Evolutionary conservation across 2,329 filamentous ascomycete genomes (phyloP).

Genomic region (Microcyclospora tardicrescens): DNA sequence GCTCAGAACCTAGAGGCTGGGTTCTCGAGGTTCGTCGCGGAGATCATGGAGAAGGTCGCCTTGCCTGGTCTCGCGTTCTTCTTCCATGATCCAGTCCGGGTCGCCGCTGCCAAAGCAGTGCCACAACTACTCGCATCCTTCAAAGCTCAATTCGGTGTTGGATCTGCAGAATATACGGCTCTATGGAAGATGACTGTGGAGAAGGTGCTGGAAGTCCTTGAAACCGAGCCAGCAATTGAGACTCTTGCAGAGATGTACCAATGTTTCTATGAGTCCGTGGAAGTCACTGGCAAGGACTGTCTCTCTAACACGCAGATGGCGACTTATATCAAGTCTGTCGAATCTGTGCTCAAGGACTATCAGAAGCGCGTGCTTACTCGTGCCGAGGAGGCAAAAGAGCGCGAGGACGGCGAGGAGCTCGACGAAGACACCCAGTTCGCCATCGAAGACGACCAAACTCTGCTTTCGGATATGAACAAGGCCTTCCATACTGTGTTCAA

Average conservation of each 20-base stretch:
- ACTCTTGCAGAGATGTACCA: conserved; percentile 98
- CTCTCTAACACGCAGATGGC: conserved; percentile 68
- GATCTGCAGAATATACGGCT: conserved; percentile 64
- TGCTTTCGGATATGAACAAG: conserved; percentile 99
- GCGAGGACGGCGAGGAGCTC: conserved; percentile 62
- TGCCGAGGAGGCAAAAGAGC: conserved; percentile 69
- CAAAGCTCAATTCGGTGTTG: conserved; percentile 76
- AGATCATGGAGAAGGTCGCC: conserved; percentile 94
- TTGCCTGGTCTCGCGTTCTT: conserved; percentile 92
- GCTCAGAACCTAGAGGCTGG: conserved; percentile 86
- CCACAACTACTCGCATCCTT: conserved; percentile 87
- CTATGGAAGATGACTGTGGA: conserved; percentile 79
- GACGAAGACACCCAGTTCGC: conserved; percentile 77
- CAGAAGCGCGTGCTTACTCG: conserved; percentile 73
- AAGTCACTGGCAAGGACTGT: conserved; percentile 79
- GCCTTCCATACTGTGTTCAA: conserved; percentile 99
- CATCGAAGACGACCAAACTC: conserved; percentile 91
- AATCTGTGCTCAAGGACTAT: conserved; percentile 82
- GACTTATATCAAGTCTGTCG: conserved; percentile 74
- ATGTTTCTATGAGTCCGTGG: conserved; percentile 97
- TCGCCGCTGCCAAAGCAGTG: conserved; percentile 87
- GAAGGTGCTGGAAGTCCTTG: conserved; percentile 85
- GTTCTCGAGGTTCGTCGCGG: conserved; percentile 81
- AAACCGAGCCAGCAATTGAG: conserved; percentile 87
- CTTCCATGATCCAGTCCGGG: conserved; percentile 95